Evolutionary conservation across 1,284 basidiomycete genomes (phyloP).

Genomic region (Trichosporon sp.): DNA sequence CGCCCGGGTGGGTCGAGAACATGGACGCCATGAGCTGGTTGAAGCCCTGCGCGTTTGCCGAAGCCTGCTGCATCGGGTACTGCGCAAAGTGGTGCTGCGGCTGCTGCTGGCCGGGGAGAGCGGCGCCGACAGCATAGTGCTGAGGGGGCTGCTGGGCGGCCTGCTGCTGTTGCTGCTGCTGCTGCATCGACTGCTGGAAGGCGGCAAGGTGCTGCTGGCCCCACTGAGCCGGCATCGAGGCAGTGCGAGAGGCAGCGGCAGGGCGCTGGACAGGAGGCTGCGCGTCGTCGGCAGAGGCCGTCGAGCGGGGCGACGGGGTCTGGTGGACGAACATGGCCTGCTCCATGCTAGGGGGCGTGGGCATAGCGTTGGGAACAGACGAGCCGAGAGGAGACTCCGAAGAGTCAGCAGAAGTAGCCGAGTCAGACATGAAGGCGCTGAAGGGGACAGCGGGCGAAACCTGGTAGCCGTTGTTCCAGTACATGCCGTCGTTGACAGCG

Average conservation of each 20-base stretch:
- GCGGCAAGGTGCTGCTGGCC: conserved; percentile 26
- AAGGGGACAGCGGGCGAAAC: conserved; percentile 16
- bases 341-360: conserved; percentile 28
- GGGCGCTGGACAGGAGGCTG: conserved; percentile 11
- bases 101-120: conserved; percentile 9
- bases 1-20: conserved; percentile 25
- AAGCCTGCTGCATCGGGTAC: neutral
- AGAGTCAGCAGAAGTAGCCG: conserved; percentile 20
- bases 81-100: neutral
- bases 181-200: conserved; percentile 30
- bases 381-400: conserved; percentile 24
- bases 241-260: conserved; percentile 5
- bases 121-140: neutral
- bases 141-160: conserved; percentile 12
- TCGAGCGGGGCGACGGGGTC: conserved; percentile 33
- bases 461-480: conserved; percentile 12
- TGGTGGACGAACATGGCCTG: conserved; percentile 18
- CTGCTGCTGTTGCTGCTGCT: conserved; percentile 17
- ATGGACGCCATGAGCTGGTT: conserved; percentile 26
- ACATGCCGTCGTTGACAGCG: neutral
- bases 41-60: neutral
- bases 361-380: conserved; percentile 17
- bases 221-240: conserved; percentile 15
- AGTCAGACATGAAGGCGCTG: conserved; percentile 29
- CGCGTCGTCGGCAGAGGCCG: conserved; percentile 10